Evolutionary conservation across 768 basidiomycete genomes (phyloP), one percentile per base, ranked within the genome.

Genomic region (Imleria badia): DNA sequence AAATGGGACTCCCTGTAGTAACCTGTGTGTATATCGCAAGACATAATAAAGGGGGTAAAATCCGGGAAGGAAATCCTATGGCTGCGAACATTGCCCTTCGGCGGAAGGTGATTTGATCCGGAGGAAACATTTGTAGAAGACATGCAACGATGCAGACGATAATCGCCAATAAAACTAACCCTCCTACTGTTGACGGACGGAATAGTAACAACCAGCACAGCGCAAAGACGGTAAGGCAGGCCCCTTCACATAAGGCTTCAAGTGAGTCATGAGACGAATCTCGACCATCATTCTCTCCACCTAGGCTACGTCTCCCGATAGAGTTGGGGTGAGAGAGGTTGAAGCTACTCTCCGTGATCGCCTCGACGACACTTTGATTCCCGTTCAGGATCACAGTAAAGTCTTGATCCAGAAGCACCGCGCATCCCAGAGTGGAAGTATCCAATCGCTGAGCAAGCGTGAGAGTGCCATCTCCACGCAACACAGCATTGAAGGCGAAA

Each of bases 381-480:
- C 59, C 51, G 0, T 12, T 36, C 13, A 50, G 17, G 12, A 54
- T 3, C 2, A 60, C 35, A 6, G 44, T 44, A 7, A 51, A 48
- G 6, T 50, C 48, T 8, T 36, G 47, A 34, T 52, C 55, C 36
- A 50, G 38, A 22, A 56, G 20, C 6, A 53, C 36, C 1, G 51
- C 45, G 2, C 7, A 54, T 14, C 48, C 45, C 1, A 33, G 52
- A 9, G 36, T n/a, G 3, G 35, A 26, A 12, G 14, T 31, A 2
- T 35, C n/a, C 7, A 52, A 30, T 39, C 41, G 45, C 14, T 5
- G 55, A 15, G 49, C 31, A 15, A 60, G 59, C 1, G 22, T 38
- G 11, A 60, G 48, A 15, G 19, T 38, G 17, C 40, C 35, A 2
- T 58, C 54, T 22, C 54, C 53, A n/a, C 15, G n/a, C n/a, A 30